Evolutionary conservation across 1,284 basidiomycete genomes (phyloP).

Genomic region (Heterobasidion irregulare): DNA sequence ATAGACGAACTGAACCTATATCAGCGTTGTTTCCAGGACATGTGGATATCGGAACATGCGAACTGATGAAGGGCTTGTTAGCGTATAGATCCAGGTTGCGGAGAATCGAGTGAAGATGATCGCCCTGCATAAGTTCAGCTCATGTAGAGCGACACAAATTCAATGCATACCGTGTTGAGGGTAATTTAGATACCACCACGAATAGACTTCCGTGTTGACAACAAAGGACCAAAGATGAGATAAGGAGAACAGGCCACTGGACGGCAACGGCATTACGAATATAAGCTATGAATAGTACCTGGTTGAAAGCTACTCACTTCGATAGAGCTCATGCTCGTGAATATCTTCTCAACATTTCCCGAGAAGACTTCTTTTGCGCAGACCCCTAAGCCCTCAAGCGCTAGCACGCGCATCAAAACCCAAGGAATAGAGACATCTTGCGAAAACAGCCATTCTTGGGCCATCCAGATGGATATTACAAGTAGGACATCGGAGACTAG

Average conservation of each 20-base stretch:
- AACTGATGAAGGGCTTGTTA: conserved; percentile 41
- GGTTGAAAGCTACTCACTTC: conserved; percentile 36
- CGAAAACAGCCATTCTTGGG: conserved; percentile 56
- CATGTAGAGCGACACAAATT: background rate
- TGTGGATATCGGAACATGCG: conserved; percentile 39
- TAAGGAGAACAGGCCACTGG: conserved; percentile 63
- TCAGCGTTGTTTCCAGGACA: background rate
- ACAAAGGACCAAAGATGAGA: conserved; percentile 58
- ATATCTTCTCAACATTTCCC: conserved; percentile 35
- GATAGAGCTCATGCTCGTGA: conserved; percentile 30
- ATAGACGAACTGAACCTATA: conserved; percentile 2
- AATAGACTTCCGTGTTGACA: conserved; percentile 55
- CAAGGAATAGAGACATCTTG: conserved; percentile 65
- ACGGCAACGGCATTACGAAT: conserved; percentile 3
- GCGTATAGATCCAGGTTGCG: conserved; percentile 47
- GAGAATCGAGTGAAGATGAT: conserved; percentile 63
- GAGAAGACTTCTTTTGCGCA: conserved; percentile 48
- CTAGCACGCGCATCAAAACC: conserved; percentile 62
- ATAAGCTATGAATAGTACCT: conserved; percentile 5
- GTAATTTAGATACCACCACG: conserved; percentile 55
- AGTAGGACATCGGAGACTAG: conserved; percentile 52
- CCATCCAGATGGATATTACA: conserved; percentile 50
- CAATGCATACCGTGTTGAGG: conserved; percentile 49
- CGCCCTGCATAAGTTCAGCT: conserved; percentile 32
- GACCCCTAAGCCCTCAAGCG: conserved; percentile 52